A percentile compares a stretch with the other conserved stretches of the same genome.
These are phyloP conservation scores for Rhizopogon vinicolor DNA, from an alignment of 768 basidiomycete species.

Conservation along the genomic window DNA sequence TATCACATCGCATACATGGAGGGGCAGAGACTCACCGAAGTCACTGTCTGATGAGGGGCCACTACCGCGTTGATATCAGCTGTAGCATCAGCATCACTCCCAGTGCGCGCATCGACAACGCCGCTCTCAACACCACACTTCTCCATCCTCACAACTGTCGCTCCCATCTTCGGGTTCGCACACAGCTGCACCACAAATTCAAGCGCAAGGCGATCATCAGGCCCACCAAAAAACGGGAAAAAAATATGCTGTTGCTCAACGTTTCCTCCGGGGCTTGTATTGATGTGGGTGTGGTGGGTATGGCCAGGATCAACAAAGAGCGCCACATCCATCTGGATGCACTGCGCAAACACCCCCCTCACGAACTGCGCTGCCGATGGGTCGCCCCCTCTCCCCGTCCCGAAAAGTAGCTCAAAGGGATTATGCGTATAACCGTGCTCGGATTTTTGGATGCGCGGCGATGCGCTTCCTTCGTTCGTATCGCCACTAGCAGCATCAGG, in stretches of 20 bases:
- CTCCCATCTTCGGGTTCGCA: constrained; percentile 57
- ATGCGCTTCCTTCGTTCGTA: neutral
- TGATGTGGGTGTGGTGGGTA: neutral
- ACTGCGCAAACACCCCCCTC: constrained; percentile 70
- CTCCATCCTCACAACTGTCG: constrained; percentile 67
- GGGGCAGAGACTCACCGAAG: constrained; percentile 36
- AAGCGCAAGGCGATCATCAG: constrained; percentile 86
- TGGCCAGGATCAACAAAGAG: constrained; percentile 73
- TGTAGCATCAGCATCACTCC: constrained; percentile 20
- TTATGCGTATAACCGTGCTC: constrained; percentile 37
- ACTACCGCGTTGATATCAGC: constrained; percentile 22
- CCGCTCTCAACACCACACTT: constrained; percentile 39
- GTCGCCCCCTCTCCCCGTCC: constrained; percentile 25
- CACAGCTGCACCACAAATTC: constrained; percentile 85
- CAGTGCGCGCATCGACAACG: neutral
- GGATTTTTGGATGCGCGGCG: constrained; percentile 11
- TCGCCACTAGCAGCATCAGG: neutral
- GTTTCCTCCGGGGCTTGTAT: constrained; percentile 14
- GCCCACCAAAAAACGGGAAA: constrained; percentile 91
- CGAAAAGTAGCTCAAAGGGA: constrained; percentile 73
- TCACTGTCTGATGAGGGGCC: constrained; percentile 28
- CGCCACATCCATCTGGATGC: constrained; percentile 65
- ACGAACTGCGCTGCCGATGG: constrained; percentile 69
- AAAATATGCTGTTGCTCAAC: constrained; percentile 57
- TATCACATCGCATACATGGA: neutral